Conservation (phyloP, 805 yeast genomes). For the Clavispora fructus region DNA sequence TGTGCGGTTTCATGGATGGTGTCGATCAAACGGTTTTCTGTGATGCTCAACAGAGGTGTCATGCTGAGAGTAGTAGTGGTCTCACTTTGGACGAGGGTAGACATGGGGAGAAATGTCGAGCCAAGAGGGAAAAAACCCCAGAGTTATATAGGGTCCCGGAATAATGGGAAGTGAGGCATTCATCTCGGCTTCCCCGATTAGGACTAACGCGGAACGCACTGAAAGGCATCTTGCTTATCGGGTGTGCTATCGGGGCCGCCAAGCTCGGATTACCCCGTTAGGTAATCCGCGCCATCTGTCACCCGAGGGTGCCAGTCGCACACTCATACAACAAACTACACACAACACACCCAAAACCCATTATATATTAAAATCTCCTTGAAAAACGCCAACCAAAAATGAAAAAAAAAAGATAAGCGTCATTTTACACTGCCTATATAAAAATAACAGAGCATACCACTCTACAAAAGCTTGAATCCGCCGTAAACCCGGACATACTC, state of each 20-base stretch:
- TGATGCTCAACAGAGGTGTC: slow-evolving; percentile 4
- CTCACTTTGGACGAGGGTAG: not conserved
- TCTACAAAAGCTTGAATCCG: not conserved
- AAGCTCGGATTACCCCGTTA: not conserved
- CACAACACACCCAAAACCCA: not conserved
- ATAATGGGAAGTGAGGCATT: not conserved
- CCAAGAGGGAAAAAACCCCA: not conserved
- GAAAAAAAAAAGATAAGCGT: not conserved
- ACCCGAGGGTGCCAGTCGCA: not conserved
- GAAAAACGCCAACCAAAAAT: not conserved
- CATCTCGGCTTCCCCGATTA: slow-evolving; percentile 4
- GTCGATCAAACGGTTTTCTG: slow-evolving; percentile 35
- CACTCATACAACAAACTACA: not conserved
- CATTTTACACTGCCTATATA: not conserved
- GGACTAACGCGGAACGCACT: not conserved
- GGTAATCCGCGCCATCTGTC: not conserved
- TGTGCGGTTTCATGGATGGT: slow-evolving; percentile 59
- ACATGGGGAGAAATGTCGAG: not conserved
- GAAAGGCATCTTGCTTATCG: not conserved
- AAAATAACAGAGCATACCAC: not conserved
- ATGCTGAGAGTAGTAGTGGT: not conserved
- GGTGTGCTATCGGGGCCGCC: not conserved
- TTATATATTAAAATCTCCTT: not conserved
- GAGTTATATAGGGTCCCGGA: not conserved
- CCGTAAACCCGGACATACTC: not conserved